A percentile compares a stretch with the other conserved stretches of the same genome.
These are phyloP conservation scores for Xylaria sp. DNA, from an alignment of 495 filamentous ascomycete species.

Conservation along the genomic window DNA sequence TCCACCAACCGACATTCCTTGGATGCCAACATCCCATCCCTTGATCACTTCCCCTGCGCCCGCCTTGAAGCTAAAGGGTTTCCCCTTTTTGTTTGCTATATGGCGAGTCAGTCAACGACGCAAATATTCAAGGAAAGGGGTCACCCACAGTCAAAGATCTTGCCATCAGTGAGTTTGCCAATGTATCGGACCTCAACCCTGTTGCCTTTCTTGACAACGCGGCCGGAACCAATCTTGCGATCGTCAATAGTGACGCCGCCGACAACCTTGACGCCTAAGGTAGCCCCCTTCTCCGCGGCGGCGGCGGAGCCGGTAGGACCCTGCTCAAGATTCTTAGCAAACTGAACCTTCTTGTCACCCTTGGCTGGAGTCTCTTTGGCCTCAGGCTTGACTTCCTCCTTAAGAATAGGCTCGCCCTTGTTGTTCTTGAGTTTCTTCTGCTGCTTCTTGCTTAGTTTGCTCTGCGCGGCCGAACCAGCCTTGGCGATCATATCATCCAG, in stretches of 20 bases:
- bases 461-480: constrained; percentile 49
- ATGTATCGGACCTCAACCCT: constrained; percentile 94
- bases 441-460: constrained; percentile 92
- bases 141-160: constrained; percentile 87
- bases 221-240: constrained; percentile 86
- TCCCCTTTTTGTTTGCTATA: constrained; percentile 93
- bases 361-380: constrained; percentile 60
- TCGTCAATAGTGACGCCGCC: constrained; percentile 93
- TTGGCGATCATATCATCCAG: constrained; percentile 81
- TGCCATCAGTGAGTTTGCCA: constrained; percentile 89
- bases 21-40: constrained; percentile 95
- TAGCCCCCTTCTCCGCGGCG: constrained; percentile 47
- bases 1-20: constrained; percentile 89
- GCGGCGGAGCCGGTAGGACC: constrained; percentile 76
- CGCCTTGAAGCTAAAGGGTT: constrained; percentile 93
- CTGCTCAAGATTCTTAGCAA: constrained; percentile 97
- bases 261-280: constrained; percentile 75
- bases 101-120: constrained; percentile 39
- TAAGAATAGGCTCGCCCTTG: constrained; percentile 78
- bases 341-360: constrained; percentile 95
- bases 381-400: constrained; percentile 63
- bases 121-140: neutral
- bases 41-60: constrained; percentile 96
- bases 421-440: constrained; percentile 99
- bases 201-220: constrained; percentile 82